Percentiles rank a stretch among this genome's conserved stretches.
phyloP scores from a whole-genome alignment of 306 rosid species.

The Erythrophleum fordii region DNA sequence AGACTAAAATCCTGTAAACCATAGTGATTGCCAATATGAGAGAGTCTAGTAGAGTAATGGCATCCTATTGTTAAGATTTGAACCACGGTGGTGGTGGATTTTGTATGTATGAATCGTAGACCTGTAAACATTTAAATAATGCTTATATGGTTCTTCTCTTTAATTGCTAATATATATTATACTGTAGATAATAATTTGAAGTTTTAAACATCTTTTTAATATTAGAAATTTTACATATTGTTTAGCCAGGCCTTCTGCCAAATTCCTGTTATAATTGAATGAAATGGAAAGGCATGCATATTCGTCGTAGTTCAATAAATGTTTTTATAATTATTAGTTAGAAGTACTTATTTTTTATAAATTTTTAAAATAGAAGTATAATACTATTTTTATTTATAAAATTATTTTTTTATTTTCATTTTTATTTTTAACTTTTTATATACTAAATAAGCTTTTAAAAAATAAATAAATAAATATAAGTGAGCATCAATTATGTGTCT shows the following conservation, averaged over 20 bases:
- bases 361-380: too few relatives aligned
- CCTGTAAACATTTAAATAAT: not conserved
- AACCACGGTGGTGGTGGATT: constrained; percentile 13
- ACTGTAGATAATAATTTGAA: not conserved
- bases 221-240: not conserved
- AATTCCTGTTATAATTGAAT: not conserved
- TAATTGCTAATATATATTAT: constrained; percentile 28
- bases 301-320: not conserved
- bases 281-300: not conserved
- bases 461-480: too few relatives aligned
- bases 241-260: not conserved
- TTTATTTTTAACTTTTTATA: too few relatives aligned
- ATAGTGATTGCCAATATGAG: constrained; percentile 31
- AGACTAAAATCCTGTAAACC: constrained; percentile 41
- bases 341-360: too few relatives aligned
- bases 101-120: not conserved
- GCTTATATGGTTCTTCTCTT: not conserved
- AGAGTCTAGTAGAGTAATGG: constrained; percentile 22
- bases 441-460: too few relatives aligned
- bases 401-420: too few relatives aligned
- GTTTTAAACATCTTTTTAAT: not conserved
- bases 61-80: constrained; percentile 25
- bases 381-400: too few relatives aligned
- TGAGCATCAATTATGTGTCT: too few relatives aligned
- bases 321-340: too few relatives aligned